Evolutionary conservation across 2,329 filamentous ascomycete species (phyloP), one percentile per base, ranked within the genome.

Genomic region (Cordyceps javanica): DNA sequence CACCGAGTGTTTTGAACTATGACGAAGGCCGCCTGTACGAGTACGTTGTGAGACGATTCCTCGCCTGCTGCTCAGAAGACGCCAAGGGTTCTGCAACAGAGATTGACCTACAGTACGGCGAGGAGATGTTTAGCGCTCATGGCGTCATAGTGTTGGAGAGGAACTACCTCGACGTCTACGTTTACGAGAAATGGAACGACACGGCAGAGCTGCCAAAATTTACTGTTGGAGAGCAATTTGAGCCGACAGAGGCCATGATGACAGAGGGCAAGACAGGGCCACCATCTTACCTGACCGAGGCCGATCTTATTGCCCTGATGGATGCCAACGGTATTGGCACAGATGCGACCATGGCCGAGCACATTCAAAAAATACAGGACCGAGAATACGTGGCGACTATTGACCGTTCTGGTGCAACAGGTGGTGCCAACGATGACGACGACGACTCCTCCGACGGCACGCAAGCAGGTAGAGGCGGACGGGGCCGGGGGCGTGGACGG

Each of bases 281-380:
- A 13, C 94, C 94, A 0, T 83, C 81, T 23, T 97, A 96, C 69
- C 79, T 99, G 30, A 97, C 94, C 0, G 94, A 99, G 69, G 92
- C 94, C 0, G 94, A 99, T 69, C 79, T 99, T 26, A 96, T 99
- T 68, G 89, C 88, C 3, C 81, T 99, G 11, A 99, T 99, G 94
- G 94, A 99, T 74, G 92, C 91, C 45, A 99, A 99, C 69, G 94
- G 94, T 2, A 99, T 99, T 62, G 94, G 94, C 13, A 99, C 94
- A 10, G 94, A 99, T 74, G 94, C 94, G 7, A 99, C 94, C 1
- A 99, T 99, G 94, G 94, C 94, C 0, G 94, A 99, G 66, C 94
- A 99, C 69, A 99, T 99, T 66, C 86, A 90, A 59, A 99, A 93
- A 72, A 96, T 99, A 65, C 91, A 97, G 71, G 85, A 92, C 59